These are phyloP conservation scores for Penicillium digitatum DNA, from an alignment of 2,329 filamentous ascomycete species.

Conservation along the genomic window DNA sequence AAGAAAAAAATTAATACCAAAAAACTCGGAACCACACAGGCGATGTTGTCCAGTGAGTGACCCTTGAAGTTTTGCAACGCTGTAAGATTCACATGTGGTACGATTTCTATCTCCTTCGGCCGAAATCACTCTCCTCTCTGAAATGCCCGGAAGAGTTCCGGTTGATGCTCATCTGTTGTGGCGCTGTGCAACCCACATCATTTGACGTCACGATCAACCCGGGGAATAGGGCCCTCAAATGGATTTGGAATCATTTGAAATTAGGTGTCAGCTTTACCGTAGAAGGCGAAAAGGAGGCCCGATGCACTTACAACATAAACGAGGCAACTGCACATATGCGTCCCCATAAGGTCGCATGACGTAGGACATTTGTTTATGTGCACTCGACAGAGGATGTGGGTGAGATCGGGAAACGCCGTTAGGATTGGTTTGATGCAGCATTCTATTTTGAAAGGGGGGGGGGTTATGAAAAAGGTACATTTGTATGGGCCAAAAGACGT, in stretches of 20 bases:
- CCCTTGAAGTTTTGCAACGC: not conserved
- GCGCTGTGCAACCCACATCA: not conserved
- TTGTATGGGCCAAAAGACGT: no score
- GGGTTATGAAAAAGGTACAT: no score
- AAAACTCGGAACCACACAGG: constrained; percentile 7
- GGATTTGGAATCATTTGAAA: not conserved
- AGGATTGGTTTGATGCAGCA: not conserved
- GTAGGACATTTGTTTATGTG: not conserved
- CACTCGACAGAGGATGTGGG: not conserved
- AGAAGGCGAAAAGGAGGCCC: not conserved
- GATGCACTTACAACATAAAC: not conserved
- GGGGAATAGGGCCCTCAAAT: not conserved
- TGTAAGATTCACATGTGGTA: not conserved
- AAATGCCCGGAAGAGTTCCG: not conserved
- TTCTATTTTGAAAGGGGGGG: no score
- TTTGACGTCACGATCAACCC: not conserved
- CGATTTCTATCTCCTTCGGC: not conserved
- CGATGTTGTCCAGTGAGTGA: not conserved
- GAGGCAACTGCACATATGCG: not conserved
- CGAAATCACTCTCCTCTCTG: not conserved
- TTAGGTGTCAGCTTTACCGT: not conserved
- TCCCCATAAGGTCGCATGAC: not conserved
- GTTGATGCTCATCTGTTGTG: not conserved
- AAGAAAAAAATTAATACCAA: no score
- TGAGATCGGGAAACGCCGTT: not conserved